Evolutionary conservation across 2,329 filamentous ascomycete species (phyloP), one percentile per base, ranked within the genome.

Genomic region (Apiospora hydei): DNA sequence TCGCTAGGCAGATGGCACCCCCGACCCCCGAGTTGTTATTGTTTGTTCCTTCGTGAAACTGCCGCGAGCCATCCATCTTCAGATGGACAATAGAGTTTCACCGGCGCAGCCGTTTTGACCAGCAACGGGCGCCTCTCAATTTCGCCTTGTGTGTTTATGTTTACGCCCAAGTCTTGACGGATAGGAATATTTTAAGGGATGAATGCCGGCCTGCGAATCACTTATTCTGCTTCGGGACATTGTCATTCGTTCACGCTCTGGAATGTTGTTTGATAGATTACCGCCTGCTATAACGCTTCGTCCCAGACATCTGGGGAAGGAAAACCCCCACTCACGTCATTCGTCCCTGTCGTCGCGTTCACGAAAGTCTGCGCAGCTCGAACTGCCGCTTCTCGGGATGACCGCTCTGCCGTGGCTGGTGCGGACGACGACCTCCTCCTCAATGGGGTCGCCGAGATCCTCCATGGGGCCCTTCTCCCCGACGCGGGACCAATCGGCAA

Each of bases 111-210:
- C 57, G 18, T 64, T 64, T 64, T 64, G 57, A 64, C 57, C 57
- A 64, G 57, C 57, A 64, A 64, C 57, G 34, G 34, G 34, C 57
- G 57, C 57, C 57, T 64, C 57, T 64, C 57, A 64, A 64, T 64
- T 24, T 64, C 57, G 34, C 57, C 21, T n/a, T n/a, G 34, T 41
- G 34, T 64, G 57, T 64, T 64, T 64, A 64, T 64, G 57, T 64
- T 64, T 64, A 64, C 57, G 34, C 57, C 57, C 57, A 41, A 64
- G 34, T 64, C 34, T 41, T 64, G 57, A 34, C 6, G 30, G 8
- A 41, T 38, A 38, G 34, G 57, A 34, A 34, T 64, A 64, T 64
- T 64, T 64, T 34, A 64, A 64, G 57, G 34, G n/a, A 18, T 6
- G 57, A 64, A 64, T 64, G 57, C 57, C 57, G 57, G 34, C 57